These are phyloP conservation scores for Corrigiola litoralis DNA, from an alignment of 179 eudicot genomes.

Conservation along the genomic window DNA sequence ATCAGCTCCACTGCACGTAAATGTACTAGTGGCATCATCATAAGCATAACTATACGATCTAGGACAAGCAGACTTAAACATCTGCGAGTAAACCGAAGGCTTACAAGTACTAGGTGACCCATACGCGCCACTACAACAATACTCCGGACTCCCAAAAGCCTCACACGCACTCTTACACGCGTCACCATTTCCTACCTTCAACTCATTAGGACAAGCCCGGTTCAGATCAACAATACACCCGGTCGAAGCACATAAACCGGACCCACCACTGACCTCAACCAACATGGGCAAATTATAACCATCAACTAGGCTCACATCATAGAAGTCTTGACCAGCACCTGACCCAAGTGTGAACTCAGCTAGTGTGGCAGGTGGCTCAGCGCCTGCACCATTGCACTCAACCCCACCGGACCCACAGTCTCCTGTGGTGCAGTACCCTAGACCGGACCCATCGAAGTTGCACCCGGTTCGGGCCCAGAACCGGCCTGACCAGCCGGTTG, in stretches of 20 bases:
- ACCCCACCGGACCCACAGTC: slow-evolving; percentile 51
- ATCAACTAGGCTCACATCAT: slow-evolving; percentile 87
- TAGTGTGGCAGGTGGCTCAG: slow-evolving; percentile 49
- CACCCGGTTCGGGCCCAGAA: slow-evolving; percentile 74
- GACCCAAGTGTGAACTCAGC: slow-evolving; percentile 56
- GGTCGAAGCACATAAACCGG: slow-evolving; percentile 57
- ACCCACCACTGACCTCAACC: slow-evolving; percentile 46
- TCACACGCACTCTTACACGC: slow-evolving; percentile 97
- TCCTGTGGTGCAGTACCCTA: slow-evolving; percentile 43
- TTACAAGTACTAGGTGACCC: slow-evolving; percentile 64
- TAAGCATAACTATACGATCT: slow-evolving; percentile 90
- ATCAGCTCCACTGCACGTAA: slow-evolving; percentile 73
- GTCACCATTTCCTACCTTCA: slow-evolving; percentile 42
- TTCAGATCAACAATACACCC: slow-evolving; percentile 81
- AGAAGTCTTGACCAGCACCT: slow-evolving; percentile 66
- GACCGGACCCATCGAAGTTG: slow-evolving; percentile 27
- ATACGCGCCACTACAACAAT: slow-evolving; percentile 73
- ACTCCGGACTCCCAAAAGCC: slow-evolving; percentile 75
- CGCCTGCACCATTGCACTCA: slow-evolving; percentile 50
- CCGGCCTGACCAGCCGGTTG: slow-evolving; percentile 56
- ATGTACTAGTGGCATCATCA: slow-evolving; percentile 85
- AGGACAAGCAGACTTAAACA: slow-evolving; percentile 78
- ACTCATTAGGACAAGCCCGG: slow-evolving; percentile 56
- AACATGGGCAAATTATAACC: slow-evolving; percentile 76
- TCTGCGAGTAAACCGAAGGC: slow-evolving; percentile 62